Percentiles rank a stretch among this genome's conserved stretches.
Conservation (phyloP, 345 rosid genomes). For the Odontarrhena argentea region DNA sequence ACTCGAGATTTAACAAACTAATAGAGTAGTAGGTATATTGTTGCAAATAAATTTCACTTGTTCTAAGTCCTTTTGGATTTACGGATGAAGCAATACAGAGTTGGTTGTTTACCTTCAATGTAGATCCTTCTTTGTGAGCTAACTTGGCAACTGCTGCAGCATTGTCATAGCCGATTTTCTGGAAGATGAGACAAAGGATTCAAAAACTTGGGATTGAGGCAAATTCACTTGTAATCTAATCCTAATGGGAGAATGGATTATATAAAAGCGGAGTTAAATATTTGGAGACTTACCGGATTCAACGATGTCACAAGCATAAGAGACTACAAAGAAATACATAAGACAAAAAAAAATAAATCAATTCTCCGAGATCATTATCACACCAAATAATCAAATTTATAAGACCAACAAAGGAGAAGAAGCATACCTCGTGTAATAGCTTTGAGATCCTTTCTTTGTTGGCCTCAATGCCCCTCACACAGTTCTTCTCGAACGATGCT, state of each 20-base stretch:
- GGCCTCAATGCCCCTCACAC: slow-evolving; percentile 88
- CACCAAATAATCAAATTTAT: slow-evolving; percentile 17
- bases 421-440: slow-evolving; percentile 83
- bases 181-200: slow-evolving; percentile 34
- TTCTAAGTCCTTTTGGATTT: not conserved
- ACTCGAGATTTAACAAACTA: not conserved
- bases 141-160: slow-evolving; percentile 99
- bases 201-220: not conserved
- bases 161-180: slow-evolving; percentile 97
- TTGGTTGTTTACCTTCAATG: slow-evolving; percentile 68
- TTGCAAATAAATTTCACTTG: slow-evolving; percentile 18
- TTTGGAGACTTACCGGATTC: slow-evolving; percentile 76
- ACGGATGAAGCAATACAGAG: slow-evolving; percentile 7
- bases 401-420: slow-evolving; percentile 34
- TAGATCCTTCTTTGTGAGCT: slow-evolving; percentile 92
- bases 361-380: slow-evolving; percentile 6
- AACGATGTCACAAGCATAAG: slow-evolving; percentile 96
- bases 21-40: slow-evolving; percentile 1
- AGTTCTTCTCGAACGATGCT: slow-evolving; percentile 91
- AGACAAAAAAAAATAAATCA: slow-evolving; percentile 2
- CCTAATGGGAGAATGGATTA: slow-evolving; percentile 5
- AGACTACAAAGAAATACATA: slow-evolving; percentile 52
- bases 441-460: slow-evolving; percentile 84
- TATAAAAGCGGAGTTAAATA: slow-evolving; percentile 14
- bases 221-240: slow-evolving; percentile 7